Conservation (phyloP, 2,329 filamentous ascomycete species). For the Aspergillus pseudonomiae region DNA sequence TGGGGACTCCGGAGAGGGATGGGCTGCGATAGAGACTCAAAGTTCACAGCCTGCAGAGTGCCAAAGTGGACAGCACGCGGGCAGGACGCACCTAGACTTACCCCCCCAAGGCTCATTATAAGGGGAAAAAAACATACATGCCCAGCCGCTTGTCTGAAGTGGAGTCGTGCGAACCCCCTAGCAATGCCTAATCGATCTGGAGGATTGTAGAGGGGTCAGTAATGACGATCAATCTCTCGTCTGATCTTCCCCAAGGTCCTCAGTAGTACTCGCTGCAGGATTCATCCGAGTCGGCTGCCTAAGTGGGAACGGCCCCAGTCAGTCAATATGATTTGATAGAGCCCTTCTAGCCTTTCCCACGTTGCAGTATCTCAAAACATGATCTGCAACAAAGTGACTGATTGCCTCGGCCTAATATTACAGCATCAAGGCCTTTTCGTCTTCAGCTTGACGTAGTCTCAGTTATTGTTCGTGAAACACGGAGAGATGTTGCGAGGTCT, state of each 20-base stretch:
- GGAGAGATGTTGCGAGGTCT: neutral
- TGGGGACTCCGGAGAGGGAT: constrained; percentile 1
- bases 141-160: neutral
- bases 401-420: neutral
- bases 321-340: constrained; percentile 1
- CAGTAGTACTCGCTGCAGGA: neutral
- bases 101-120: neutral
- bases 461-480: neutral
- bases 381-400: neutral
- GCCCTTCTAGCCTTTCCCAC: neutral
- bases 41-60: neutral
- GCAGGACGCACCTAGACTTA: neutral
- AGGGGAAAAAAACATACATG: neutral
- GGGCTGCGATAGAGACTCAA: neutral
- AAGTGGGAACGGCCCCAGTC: neutral
- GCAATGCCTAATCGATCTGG: constrained; percentile 8
- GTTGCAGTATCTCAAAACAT: constrained; percentile 1
- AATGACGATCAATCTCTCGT: constrained; percentile 11
- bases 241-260: constrained; percentile 12
- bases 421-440: neutral
- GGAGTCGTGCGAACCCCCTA: constrained; percentile 6
- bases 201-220: neutral
- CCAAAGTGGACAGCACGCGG: neutral
- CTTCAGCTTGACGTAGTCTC: too few relatives aligned
- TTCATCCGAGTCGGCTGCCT: neutral